Evolutionary conservation across 495 filamentous ascomycete species (phyloP).

Genomic region (Xylaria grammica): DNA sequence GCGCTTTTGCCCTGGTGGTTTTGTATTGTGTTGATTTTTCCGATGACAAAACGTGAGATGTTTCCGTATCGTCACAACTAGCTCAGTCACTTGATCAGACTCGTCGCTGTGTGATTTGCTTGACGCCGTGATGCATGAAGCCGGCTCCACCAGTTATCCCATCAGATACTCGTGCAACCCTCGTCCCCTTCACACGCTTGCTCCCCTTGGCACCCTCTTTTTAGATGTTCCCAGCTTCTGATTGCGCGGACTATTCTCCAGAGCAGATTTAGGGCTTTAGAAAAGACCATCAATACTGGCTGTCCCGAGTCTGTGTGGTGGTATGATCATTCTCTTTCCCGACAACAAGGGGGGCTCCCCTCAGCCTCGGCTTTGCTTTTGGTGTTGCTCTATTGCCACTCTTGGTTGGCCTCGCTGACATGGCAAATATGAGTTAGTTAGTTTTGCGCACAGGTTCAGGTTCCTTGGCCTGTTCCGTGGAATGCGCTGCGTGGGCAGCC

Average conservation of each 20-base stretch:
- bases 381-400: constrained; percentile 19
- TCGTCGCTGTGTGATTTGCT: constrained; percentile 20
- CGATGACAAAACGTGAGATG: constrained; percentile 21
- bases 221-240: not conserved
- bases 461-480: too few relatives aligned
- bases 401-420: constrained; percentile 17
- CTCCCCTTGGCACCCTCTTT: not conserved
- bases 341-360: constrained; percentile 6
- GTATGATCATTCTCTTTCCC: constrained; percentile 4
- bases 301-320: not conserved
- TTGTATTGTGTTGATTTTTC: not conserved
- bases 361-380: constrained; percentile 27
- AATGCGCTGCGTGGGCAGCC: constrained; percentile 10
- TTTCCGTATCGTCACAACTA: constrained; percentile 13
- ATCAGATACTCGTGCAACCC: constrained; percentile 17
- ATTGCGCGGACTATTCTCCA: not conserved
- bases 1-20: not conserved
- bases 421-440: not conserved
- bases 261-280: not conserved
- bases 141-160: constrained; percentile 6
- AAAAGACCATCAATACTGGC: not conserved
- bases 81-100: constrained; percentile 21
- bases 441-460: constrained; percentile 11
- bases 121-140: constrained; percentile 22
- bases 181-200: not conserved